Evolutionary conservation across 768 basidiomycete species (phyloP), one percentile per base, ranked within the genome.

Genomic region (Suillus subaureus): DNA sequence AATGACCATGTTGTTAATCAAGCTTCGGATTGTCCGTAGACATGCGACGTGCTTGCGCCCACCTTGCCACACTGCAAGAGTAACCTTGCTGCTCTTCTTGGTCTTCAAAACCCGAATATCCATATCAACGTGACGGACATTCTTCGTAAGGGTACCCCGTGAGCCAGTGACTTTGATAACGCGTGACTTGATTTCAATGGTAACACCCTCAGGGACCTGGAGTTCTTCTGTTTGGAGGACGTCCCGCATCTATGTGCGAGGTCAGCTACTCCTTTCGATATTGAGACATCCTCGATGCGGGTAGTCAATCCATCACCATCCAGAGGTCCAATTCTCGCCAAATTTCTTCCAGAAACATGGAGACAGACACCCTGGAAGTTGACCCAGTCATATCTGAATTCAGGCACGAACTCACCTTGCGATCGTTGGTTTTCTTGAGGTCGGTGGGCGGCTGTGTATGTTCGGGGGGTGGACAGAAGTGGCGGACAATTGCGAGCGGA

Each of bases 41-140:
- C 96, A 98, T 64, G 97, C 97, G 74, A 99, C 93, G 77, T 99
- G 97, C 84, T 99, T 99, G 77, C 97, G 90, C 69, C 89, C 92
- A 68, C 94, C 97, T 81, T 98, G 94, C 97, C 97, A 99, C 66
- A 99, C 93, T 66, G 94, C 93, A 74, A 99, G 87, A 68, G 87
- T 88, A 77, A 99, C 91, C 77, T 89, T 89, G 76, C 72, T 69
- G 71, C 84, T 83, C 82, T 94, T 90, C 76, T 86, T 85, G 15
- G 66, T 64, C 82, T 91, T 93, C 71, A 93, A 79, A 61, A 94
- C 80, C 75, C 90, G 88, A 79, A 96, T 90, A 79, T 96, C 94
- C 93, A 97, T 96, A 82, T 94, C 87, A 70, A 96, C 87, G 83
- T 97, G 95, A 69, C 92, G 92, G 77, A 95, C 87, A 72, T 90